Percentiles rank a stretch among this genome's conserved stretches.
Conservation (phyloP, 2,329 filamentous ascomycete species). For the Microthyrium microscopicum region DNA sequence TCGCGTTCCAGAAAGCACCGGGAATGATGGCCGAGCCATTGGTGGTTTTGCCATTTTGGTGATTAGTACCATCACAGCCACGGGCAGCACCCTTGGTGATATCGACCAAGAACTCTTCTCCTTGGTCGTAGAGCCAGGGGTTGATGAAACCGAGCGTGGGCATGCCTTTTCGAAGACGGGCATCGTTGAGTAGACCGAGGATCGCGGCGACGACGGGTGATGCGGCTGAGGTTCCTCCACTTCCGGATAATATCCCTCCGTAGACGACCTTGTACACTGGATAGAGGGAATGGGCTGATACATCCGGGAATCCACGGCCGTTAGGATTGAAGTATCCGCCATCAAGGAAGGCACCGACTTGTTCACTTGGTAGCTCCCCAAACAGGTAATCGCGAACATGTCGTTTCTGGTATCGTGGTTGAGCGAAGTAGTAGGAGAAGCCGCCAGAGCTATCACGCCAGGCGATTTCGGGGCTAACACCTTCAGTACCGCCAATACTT, state of each 20-base stretch:
- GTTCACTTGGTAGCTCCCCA: no score
- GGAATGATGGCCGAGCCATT: slow-evolving; percentile 2
- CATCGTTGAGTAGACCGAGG: slow-evolving; percentile 41
- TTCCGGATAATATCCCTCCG: background rate
- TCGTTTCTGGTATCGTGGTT: slow-evolving; percentile 28
- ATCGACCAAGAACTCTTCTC: slow-evolving; percentile 11
- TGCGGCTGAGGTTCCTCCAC: slow-evolving; percentile 8
- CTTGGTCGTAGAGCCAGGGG: slow-evolving; percentile 32
- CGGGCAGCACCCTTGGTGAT: slow-evolving; percentile 17
- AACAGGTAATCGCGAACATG: no score
- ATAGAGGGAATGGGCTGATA: slow-evolving; percentile 6
- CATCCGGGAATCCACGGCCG: slow-evolving; percentile 9
- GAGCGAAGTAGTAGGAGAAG: slow-evolving; percentile 27
- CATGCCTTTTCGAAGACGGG: slow-evolving; percentile 29
- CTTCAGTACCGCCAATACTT: slow-evolving; percentile 25
- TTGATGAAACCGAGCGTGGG: slow-evolving; percentile 36
- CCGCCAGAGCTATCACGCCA: slow-evolving; percentile 24
- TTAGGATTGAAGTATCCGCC: slow-evolving; percentile 6
- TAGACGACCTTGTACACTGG: slow-evolving; percentile 6
- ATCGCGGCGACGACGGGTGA: slow-evolving; percentile 36
- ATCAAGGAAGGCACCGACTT: no score
- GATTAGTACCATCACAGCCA: slow-evolving; percentile 15
- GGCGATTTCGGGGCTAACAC: slow-evolving; percentile 23
- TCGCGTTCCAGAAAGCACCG: slow-evolving; percentile 5
- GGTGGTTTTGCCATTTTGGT: slow-evolving; percentile 2